A percentile compares a stretch with the other conserved stretches of the same genome.
Conservation (phyloP, 2,329 filamentous ascomycete genomes). For the Exutisphaerella laricina region DNA sequence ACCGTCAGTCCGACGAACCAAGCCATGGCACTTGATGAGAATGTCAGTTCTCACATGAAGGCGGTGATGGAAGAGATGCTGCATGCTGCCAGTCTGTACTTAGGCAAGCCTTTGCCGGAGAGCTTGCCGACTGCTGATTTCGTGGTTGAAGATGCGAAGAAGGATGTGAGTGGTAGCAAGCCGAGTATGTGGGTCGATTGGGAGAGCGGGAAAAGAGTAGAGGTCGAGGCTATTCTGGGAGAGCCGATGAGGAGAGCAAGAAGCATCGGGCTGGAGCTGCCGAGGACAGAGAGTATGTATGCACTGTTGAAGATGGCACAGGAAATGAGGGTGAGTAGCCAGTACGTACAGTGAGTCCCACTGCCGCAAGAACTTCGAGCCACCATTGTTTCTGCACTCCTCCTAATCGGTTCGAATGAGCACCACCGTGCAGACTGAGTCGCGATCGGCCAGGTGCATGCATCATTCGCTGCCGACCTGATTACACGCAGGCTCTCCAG, state of each 20-base stretch:
- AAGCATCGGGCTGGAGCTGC: constrained; percentile 58
- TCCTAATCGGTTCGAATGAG: too few relatives aligned
- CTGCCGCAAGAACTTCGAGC: not conserved
- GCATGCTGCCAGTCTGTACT: constrained; percentile 55
- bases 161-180: constrained; percentile 56
- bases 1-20: constrained; percentile 44
- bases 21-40: constrained; percentile 59
- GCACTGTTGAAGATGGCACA: constrained; percentile 60
- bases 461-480: too few relatives aligned
- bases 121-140: constrained; percentile 58
- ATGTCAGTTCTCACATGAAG: constrained; percentile 56
- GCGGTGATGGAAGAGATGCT: constrained; percentile 68
- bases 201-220: constrained; percentile 60
- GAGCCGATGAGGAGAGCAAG: constrained; percentile 63
- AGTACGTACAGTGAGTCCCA: not conserved
- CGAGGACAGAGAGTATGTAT: constrained; percentile 61
- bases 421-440: too few relatives aligned
- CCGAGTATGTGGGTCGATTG: constrained; percentile 64
- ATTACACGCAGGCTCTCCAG: too few relatives aligned
- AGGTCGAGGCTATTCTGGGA: constrained; percentile 67
- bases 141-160: constrained; percentile 58
- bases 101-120: constrained; percentile 56
- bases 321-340: constrained; percentile 21
- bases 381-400: too few relatives aligned
- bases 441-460: too few relatives aligned